Conservation (phyloP, 768 basidiomycete species). For the Hericium rajendrae region DNA sequence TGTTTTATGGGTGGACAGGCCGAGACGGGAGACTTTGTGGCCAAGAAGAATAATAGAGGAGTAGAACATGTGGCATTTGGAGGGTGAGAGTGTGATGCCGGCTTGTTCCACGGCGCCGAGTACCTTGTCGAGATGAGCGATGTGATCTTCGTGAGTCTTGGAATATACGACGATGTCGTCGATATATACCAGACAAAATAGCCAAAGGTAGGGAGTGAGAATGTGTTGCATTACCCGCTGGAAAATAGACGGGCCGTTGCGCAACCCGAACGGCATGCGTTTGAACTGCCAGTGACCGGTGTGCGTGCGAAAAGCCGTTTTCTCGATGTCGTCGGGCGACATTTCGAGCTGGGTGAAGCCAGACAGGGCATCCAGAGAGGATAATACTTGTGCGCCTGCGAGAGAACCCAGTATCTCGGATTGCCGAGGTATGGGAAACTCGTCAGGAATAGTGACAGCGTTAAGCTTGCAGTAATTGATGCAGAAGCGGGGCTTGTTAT, state of each 20-base stretch:
- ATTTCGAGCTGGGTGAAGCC: constrained; percentile 26
- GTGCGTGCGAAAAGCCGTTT: constrained; percentile 30
- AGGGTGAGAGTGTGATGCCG: constrained; percentile 17
- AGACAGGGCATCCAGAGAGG: constrained; percentile 17
- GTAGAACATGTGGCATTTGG: constrained; percentile 18
- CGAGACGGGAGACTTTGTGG: too few species aligned
- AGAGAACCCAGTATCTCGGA: constrained; percentile 13
- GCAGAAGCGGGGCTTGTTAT: too few species aligned
- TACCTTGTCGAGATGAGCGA: constrained; percentile 17
- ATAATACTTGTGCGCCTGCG: constrained; percentile 18
- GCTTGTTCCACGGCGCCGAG: constrained; percentile 17
- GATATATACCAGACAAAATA: too few species aligned
- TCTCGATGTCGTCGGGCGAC: constrained; percentile 29
- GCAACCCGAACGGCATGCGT: constrained; percentile 29
- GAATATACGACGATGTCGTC: too few species aligned
- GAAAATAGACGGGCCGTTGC: constrained; percentile 27
- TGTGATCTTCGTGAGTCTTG: too few species aligned
- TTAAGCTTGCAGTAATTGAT: constrained; percentile 4
- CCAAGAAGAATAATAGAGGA: too few species aligned
- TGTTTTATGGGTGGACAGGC: too few species aligned
- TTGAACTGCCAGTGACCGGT: constrained; percentile 31
- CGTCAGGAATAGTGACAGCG: constrained; percentile 9
- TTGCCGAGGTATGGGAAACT: constrained; percentile 22
- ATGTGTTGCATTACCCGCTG: constrained; percentile 29
- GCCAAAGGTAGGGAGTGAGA: too few species aligned